Evolutionary conservation across 805 yeast species (phyloP).

Genomic region (Candida dendrica): DNA sequence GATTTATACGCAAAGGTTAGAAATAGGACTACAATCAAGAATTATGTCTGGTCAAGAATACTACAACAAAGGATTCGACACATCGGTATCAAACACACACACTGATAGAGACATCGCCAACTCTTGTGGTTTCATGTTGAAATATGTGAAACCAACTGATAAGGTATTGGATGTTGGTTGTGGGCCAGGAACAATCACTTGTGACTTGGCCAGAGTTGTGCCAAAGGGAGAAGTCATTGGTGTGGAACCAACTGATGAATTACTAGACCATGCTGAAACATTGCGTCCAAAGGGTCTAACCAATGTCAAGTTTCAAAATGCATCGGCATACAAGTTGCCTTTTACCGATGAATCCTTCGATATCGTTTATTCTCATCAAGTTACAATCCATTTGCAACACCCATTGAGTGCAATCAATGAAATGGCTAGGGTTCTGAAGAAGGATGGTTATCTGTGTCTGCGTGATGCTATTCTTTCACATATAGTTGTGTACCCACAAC

Average conservation of each 20-base stretch:
- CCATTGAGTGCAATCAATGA: constrained; percentile 28
- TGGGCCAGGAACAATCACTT: constrained; percentile 36
- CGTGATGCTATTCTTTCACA: constrained; percentile 25
- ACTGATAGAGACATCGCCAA: constrained; percentile 28
- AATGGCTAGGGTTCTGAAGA: constrained; percentile 29
- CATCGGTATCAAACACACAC: constrained; percentile 23
- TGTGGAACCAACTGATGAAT: constrained; percentile 24
- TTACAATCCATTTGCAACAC: constrained; percentile 28
- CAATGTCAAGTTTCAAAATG: constrained; percentile 11
- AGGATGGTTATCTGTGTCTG: constrained; percentile 26
- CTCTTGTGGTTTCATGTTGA: constrained; percentile 21
- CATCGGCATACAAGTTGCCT: constrained; percentile 25
- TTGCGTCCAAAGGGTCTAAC: too few relatives aligned
- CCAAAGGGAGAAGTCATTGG: constrained; percentile 23
- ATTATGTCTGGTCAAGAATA: constrained; percentile 11
- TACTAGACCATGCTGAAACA: constrained; percentile 21
- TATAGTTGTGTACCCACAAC: constrained; percentile 15
- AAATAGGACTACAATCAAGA: not conserved
- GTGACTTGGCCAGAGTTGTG: constrained; percentile 23
- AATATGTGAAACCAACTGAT: constrained; percentile 20
- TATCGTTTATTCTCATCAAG: constrained; percentile 32
- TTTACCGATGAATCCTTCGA: constrained; percentile 31
- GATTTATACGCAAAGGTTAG: not conserved
- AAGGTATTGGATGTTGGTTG: constrained; percentile 33
- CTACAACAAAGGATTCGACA: constrained; percentile 19